These are phyloP conservation scores for Pichia sp. DNA, from an alignment of 1,139 yeast species.

Conservation along the genomic window DNA sequence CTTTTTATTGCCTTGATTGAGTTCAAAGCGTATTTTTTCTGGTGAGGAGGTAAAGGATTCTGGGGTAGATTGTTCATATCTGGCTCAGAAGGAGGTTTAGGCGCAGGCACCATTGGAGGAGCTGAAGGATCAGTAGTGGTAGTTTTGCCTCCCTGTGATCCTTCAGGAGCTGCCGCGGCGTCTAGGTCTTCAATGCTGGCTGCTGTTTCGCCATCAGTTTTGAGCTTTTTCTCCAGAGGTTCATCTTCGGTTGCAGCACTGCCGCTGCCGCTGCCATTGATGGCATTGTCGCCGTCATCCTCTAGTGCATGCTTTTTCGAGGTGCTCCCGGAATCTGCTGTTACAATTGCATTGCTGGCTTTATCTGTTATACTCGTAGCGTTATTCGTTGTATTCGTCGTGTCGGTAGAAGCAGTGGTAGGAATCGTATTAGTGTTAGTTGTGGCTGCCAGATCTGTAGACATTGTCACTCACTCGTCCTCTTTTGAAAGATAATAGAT, in stretches of 20 bases:
- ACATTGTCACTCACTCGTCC: not conserved
- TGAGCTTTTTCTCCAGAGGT: constrained; percentile 3
- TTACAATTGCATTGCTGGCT: not conserved
- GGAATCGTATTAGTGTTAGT: not conserved
- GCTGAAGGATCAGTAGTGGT: not conserved
- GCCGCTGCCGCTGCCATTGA: not conserved
- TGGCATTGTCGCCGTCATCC: not conserved
- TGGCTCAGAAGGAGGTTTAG: constrained; percentile 67
- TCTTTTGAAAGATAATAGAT: not conserved
- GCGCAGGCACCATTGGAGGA: constrained; percentile 51
- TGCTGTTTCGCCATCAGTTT: not conserved
- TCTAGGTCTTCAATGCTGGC: not conserved
- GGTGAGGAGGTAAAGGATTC: constrained; percentile 82
- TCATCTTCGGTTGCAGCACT: not conserved
- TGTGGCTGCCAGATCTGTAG: constrained; percentile 5
- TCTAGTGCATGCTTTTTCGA: not conserved
- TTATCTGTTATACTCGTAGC: not conserved
- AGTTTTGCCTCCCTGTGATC: not conserved
- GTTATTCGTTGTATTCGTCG: not conserved
- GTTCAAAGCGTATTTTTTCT: constrained; percentile 63
- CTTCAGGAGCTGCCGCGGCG: not conserved
- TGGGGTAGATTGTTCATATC: constrained; percentile 64
- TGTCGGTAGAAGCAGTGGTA: not conserved
- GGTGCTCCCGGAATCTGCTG: not conserved
- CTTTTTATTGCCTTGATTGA: constrained; percentile 79